These are phyloP conservation scores for Melanopsichium pennsylvanicum DNA, from an alignment of 1,284 basidiomycete species.

Conservation along the genomic window DNA sequence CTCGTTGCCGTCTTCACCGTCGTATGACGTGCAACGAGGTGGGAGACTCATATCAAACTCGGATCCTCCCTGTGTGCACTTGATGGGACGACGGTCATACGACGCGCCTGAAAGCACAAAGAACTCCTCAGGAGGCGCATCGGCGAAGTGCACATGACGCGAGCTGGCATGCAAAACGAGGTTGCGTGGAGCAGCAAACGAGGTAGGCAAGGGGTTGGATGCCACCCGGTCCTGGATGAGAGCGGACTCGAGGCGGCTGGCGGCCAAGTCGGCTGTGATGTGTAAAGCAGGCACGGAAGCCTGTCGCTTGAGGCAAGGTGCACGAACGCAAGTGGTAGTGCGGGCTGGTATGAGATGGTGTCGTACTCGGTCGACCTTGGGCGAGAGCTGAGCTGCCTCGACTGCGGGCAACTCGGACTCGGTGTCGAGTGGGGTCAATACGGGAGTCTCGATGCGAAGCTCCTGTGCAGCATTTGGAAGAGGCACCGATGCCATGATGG, in stretches of 20 bases:
- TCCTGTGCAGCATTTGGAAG: slow-evolving; percentile 9
- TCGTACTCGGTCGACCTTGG: slow-evolving; percentile 33
- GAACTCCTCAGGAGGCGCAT: slow-evolving; percentile 49
- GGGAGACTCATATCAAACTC: slow-evolving; percentile 54
- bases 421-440: slow-evolving; percentile 4
- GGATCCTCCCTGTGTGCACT: slow-evolving; percentile 54
- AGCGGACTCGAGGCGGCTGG: slow-evolving; percentile 11
- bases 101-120: slow-evolving; percentile 40
- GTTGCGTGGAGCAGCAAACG: slow-evolving; percentile 30
- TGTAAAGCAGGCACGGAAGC: slow-evolving; percentile 21
- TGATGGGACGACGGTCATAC: slow-evolving; percentile 56
- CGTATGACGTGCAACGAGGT: slow-evolving; percentile 34
- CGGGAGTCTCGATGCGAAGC: slow-evolving; percentile 25
- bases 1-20: slow-evolving; percentile 30
- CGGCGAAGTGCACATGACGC: slow-evolving; percentile 51
- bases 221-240: slow-evolving; percentile 24
- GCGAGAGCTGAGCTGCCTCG: slow-evolving; percentile 36
- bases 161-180: slow-evolving; percentile 7
- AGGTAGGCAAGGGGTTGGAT: slow-evolving; percentile 26
- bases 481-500: slow-evolving; percentile 6
- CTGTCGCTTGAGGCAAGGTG: slow-evolving; percentile 47
- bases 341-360: slow-evolving; percentile 47
- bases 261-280: slow-evolving; percentile 16
- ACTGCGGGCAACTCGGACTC: slow-evolving; percentile 23
- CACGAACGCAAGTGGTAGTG: slow-evolving; percentile 41